Evolutionary conservation across 2,329 filamentous ascomycete genomes (phyloP), one percentile per base, ranked within the genome.

Genomic region (Ophiostoma australiae): DNA sequence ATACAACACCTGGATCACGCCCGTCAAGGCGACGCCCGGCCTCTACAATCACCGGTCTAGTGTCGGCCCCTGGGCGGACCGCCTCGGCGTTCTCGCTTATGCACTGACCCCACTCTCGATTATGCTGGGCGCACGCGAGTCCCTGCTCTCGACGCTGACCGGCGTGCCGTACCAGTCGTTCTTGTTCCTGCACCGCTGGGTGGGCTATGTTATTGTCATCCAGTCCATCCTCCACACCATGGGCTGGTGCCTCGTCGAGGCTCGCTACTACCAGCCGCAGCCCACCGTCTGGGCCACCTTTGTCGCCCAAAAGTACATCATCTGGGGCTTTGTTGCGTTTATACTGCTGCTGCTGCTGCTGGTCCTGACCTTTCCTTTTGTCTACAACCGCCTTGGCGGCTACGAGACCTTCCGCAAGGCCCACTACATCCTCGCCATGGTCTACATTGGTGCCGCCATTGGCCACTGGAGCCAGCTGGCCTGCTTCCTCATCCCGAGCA

Each of bases 391-490:
- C 11, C 67, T 71, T 10, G 79, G 84, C 0, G 91, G 91, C 2
- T 92, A 94, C 78, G 91, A 93, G 76, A 88, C 90, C 79, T 93
- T 93, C 82, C 85, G 90, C 73, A 92, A 92, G 77, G 81, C 86
- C 0, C 91, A 93, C 77, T 92, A 92, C 75, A 81, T 92, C 15
- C 81, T 93, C 1, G 91, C 90, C 13, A 87, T 90, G 80, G 78
- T 93, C 4, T 94, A 92, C 78, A 86, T 93, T 15, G 91, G 89
- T 4, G 90, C 90, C 3, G 90, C 90, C 78, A 92, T 90, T 85
- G 90, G 85, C 0, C 91, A 94, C 77, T 94, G 91, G 91, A 78
- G 83, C 69, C 81, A 88, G 69, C 81, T 93, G 4, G 83, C 85
- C 67, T 91, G 88, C 77, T 93, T 90, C 80, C 83, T 93, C 77